These are phyloP conservation scores for Paxillus rubicundulus DNA, from an alignment of 768 basidiomycete genomes.

Conservation along the genomic window DNA sequence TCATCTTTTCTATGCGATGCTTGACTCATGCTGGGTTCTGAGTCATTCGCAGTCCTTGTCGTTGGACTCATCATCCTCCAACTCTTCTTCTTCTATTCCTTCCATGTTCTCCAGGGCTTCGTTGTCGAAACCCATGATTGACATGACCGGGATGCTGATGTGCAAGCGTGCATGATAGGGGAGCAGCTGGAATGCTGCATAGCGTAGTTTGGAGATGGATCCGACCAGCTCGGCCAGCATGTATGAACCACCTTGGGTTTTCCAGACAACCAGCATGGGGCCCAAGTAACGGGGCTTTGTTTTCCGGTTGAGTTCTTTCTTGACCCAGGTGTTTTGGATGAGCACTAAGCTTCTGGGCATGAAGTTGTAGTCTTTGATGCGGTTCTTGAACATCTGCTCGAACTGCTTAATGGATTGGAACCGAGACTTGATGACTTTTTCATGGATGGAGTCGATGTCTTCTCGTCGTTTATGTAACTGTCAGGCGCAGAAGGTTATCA, in stretches of 20 bases:
- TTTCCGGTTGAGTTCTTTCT: constrained; percentile 22
- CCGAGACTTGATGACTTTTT: too few relatives aligned
- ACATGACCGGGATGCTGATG: background rate
- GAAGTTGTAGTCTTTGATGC: background rate
- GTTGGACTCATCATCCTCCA: too few relatives aligned
- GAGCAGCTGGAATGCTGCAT: constrained; percentile 22
- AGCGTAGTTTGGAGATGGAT: constrained; percentile 5
- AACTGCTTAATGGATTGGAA: too few relatives aligned
- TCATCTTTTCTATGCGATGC: too few relatives aligned
- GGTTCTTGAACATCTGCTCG: background rate
- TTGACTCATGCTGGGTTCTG: too few relatives aligned
- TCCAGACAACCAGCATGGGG: constrained; percentile 22
- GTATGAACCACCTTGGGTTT: constrained; percentile 23
- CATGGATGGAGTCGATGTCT: too few relatives aligned
- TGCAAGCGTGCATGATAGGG: constrained; percentile 10
- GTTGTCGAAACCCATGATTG: background rate
- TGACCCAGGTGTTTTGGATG: background rate
- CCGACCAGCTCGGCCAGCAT: constrained; percentile 28
- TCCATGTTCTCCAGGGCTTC: background rate
- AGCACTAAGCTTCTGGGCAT: background rate
- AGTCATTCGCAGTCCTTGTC: too few relatives aligned
- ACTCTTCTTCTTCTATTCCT: too few relatives aligned
- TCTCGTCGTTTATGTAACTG: background rate
- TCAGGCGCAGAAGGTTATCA: background rate
- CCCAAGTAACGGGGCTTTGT: constrained; percentile 23